Evolutionary conservation across 75 land plant genomes (phyloP).

Genomic region (Picea glauca): DNA sequence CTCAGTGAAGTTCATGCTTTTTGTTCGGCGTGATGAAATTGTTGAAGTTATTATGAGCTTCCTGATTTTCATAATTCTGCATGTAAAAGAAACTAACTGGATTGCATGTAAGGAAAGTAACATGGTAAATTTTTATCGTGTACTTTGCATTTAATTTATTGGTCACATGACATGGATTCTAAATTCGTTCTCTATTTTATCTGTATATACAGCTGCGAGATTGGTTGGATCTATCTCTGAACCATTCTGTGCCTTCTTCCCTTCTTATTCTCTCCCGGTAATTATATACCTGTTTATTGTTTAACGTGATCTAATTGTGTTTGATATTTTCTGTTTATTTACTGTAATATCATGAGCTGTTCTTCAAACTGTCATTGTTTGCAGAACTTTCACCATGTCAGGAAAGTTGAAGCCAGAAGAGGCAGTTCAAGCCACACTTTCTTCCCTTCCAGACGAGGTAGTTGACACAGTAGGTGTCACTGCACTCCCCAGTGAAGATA

Average conservation of each 20-base stretch:
- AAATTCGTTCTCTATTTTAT: background rate
- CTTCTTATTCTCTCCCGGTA: slow-evolving; percentile 95
- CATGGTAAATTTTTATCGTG: background rate
- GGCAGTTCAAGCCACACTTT: slow-evolving; percentile 85
- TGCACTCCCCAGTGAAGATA: slow-evolving; percentile 72
- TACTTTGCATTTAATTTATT: background rate
- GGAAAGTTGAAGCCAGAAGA: slow-evolving; percentile 86
- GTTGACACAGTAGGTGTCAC: slow-evolving; percentile 78
- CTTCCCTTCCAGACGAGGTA: slow-evolving; percentile 94
- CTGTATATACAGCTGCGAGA: slow-evolving; percentile 62
- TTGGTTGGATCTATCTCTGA: slow-evolving; percentile 95
- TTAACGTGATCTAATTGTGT: background rate
- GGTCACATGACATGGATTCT: background rate
- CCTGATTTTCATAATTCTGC: too few relatives aligned
- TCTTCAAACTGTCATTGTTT: slow-evolving; percentile 7
- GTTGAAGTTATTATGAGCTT: too few relatives aligned
- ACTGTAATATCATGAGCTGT: background rate
- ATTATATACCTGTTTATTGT: background rate
- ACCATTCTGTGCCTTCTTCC: slow-evolving; percentile 92
- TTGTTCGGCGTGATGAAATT: too few relatives aligned
- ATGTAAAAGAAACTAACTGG: too few relatives aligned
- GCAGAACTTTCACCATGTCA: slow-evolving; percentile 83
- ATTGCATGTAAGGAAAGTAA: background rate
- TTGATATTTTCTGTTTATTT: background rate
- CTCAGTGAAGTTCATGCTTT: too few relatives aligned